These are phyloP conservation scores for Fragilaria crotonensis DNA, from an alignment of 108 stramenopile genomes.

Conservation along the genomic window DNA sequence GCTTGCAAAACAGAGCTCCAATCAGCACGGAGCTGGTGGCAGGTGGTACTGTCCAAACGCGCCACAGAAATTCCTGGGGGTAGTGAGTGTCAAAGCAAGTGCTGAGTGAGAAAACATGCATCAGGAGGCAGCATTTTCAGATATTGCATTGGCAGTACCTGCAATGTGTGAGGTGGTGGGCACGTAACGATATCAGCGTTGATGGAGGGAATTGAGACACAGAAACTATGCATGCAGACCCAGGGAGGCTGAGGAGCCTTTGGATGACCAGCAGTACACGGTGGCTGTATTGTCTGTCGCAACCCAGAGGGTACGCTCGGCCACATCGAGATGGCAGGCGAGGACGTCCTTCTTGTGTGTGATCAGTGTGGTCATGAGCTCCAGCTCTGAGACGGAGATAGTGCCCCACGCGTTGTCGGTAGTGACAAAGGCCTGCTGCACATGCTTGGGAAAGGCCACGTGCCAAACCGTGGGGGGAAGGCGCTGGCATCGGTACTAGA, in stretches of 20 bases:
- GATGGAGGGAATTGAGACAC: no score
- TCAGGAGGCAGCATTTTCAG: no score
- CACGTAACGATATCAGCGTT: no score
- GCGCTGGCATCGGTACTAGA: background rate
- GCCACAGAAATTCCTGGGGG: no score
- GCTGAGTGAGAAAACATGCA: no score
- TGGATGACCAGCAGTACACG: constrained; percentile 23
- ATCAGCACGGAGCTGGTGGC: no score
- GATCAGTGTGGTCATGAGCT: constrained; percentile 25
- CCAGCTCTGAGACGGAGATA: constrained; percentile 28
- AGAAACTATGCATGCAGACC: constrained; percentile 31
- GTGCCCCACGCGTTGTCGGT: constrained; percentile 12
- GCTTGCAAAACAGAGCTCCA: no score
- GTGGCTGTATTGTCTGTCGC: constrained; percentile 27
- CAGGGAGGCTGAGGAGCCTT: constrained; percentile 22
- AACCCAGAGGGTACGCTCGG: no score
- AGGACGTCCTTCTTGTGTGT: constrained; percentile 39
- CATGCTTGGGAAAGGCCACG: constrained; percentile 12
- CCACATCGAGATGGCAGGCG: constrained; percentile 15
- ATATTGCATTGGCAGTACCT: no score
- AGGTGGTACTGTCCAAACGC: no score
- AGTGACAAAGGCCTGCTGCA: constrained; percentile 9
- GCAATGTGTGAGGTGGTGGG: no score
- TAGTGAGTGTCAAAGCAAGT: no score
- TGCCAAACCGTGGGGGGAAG: constrained; percentile 32